phyloP scores from a whole-genome alignment of 208 protist genomes.

The Leishmania mexicana region DNA sequence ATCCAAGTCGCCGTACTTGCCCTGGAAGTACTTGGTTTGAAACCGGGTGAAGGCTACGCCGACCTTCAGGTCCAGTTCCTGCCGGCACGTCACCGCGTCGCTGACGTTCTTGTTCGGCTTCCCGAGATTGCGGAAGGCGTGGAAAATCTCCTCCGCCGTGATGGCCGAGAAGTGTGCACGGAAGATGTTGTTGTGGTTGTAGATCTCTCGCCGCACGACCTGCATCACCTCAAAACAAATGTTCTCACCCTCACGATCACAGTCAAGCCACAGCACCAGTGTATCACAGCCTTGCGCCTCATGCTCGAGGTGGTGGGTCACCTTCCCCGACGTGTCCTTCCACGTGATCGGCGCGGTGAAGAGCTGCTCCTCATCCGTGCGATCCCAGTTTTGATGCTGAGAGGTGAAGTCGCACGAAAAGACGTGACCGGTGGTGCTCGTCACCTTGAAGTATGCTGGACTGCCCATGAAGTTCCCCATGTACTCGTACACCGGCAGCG shows the following conservation, averaged over 20 bases:
- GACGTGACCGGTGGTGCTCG: conserved; percentile 91
- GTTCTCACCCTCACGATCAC: conserved; percentile 97
- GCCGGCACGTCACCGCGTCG: conserved; percentile 93
- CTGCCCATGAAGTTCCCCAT: conserved; percentile 62
- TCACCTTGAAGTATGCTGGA: conserved; percentile 83
- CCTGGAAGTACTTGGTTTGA: conserved; percentile 91
- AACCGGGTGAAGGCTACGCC: conserved; percentile 96
- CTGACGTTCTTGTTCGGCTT: conserved; percentile 92
- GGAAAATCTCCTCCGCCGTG: conserved; percentile 81
- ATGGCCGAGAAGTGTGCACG: conserved; percentile 94
- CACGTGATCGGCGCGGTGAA: conserved; percentile 85
- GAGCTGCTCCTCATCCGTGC: conserved; percentile 82
- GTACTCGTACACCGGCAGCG: conserved; percentile 91
- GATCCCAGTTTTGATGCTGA: conserved; percentile 90
- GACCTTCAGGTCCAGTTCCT: conserved; percentile 96
- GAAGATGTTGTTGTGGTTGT: conserved; percentile 71
- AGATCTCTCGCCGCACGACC: conserved; percentile 67
- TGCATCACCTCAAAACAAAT: conserved; percentile 98
- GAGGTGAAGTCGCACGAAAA: conserved; percentile 92
- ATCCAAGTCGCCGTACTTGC: conserved; percentile 91
- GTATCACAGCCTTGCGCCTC: conserved; percentile 84
- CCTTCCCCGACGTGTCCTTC: conserved; percentile 86
- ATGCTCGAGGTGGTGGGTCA: conserved; percentile 80
- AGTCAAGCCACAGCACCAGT: conserved; percentile 96
- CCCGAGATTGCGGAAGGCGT: conserved; percentile 83